Conservation (phyloP, 331 rosid genomes). For the Cydonia oblonga region DNA sequence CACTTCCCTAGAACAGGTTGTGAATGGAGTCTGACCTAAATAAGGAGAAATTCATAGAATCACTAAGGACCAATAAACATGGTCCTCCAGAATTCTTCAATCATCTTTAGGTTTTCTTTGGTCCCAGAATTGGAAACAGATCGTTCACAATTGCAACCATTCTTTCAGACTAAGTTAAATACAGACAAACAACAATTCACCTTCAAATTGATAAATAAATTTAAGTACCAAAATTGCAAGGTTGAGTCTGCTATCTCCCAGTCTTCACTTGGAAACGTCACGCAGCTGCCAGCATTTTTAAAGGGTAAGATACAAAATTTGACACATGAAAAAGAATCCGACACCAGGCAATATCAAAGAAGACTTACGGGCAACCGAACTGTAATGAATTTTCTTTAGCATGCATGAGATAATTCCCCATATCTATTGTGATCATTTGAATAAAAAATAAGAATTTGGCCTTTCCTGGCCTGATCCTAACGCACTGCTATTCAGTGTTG, state of each 20-base stretch:
- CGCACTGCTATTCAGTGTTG: neutral
- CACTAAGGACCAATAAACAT: neutral
- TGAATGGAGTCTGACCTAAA: neutral
- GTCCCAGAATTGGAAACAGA: neutral
- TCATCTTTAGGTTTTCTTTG: neutral
- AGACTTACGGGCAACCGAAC: neutral
- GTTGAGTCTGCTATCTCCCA: conserved; percentile 98
- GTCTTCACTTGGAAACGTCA: conserved; percentile 88
- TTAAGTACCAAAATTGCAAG: conserved; percentile 76
- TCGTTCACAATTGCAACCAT: neutral
- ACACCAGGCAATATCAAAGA: neutral
- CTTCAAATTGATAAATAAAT: neutral
- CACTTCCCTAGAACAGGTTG: neutral
- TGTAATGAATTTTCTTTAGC: neutral
- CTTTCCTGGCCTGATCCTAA: neutral
- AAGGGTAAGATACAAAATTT: conserved; percentile 10
- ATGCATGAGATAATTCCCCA: neutral
- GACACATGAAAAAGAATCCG: neutral
- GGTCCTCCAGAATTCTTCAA: neutral
- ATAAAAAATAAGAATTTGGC: neutral
- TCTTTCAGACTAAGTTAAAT: neutral
- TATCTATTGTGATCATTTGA: neutral
- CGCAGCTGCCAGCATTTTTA: conserved; percentile 57
- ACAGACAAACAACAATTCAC: neutral
- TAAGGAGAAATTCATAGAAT: neutral